Evolutionary conservation across 2,329 filamentous ascomycete species (phyloP).

Genomic region (Trichoderma koningiopsis): DNA sequence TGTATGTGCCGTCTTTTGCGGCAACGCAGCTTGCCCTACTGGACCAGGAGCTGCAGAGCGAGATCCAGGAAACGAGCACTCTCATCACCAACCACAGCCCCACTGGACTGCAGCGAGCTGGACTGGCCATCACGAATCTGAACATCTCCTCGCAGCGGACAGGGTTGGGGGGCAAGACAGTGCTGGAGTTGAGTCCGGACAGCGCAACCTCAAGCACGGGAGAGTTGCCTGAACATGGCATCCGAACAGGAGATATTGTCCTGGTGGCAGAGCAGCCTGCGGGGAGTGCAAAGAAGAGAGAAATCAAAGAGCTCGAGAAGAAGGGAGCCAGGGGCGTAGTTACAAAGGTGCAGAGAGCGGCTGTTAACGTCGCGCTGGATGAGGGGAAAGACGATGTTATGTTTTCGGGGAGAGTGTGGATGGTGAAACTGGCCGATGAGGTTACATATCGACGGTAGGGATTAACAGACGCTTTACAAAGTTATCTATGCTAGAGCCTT

Average conservation of each 20-base stretch:
- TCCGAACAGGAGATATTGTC: conserved; percentile 78
- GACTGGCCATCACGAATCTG: conserved; percentile 79
- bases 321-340: conserved; percentile 72
- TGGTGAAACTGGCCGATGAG: conserved; percentile 69
- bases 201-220: conserved; percentile 59
- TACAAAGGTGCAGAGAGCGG: conserved; percentile 59
- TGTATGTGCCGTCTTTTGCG: conserved; percentile 70
- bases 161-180: conserved; percentile 85
- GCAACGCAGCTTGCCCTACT: conserved; percentile 71
- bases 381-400: conserved; percentile 57
- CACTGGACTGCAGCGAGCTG: conserved; percentile 69
- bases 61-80: conserved; percentile 68
- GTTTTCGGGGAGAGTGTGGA: conserved; percentile 57
- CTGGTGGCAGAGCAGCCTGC: conserved; percentile 73
- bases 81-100: conserved; percentile 71
- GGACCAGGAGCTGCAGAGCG: conserved; percentile 69
- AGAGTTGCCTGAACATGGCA: conserved; percentile 72
- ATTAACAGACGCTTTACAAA: not conserved
- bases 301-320: conserved; percentile 70
- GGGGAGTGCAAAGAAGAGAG: conserved; percentile 70
- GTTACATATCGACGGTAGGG: conserved; percentile 62
- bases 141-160: conserved; percentile 75
- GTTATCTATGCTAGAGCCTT: too few relatives aligned
- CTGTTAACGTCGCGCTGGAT: conserved; percentile 69
- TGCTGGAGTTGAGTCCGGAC: conserved; percentile 78